These are phyloP conservation scores for Tetragonia tetragonoides DNA, from an alignment of 148 eudicot genomes.

Conservation along the genomic window DNA sequence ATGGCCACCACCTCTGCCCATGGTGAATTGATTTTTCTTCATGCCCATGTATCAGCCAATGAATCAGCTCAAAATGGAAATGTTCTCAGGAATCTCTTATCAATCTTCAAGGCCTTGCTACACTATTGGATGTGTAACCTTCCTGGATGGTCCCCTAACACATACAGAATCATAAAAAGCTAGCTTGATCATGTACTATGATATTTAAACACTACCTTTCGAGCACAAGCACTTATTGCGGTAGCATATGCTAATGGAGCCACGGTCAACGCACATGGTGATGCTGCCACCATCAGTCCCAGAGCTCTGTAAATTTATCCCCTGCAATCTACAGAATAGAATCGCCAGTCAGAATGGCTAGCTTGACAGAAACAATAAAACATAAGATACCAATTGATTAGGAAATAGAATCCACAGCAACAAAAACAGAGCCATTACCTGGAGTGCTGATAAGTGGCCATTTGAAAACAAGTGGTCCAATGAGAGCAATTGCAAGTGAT, in stretches of 20 bases:
- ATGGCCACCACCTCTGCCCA: no score
- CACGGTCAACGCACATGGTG: conserved; percentile 98
- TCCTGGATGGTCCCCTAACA: background rate
- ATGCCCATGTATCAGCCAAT: no score
- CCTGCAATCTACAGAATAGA: conserved; percentile 69
- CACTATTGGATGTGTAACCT: background rate
- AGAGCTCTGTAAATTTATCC: conserved; percentile 94
- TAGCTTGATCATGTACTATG: conserved; percentile 4
- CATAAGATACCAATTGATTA: background rate
- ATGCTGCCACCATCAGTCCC: conserved; percentile 98
- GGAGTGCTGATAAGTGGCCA: conserved; percentile 86
- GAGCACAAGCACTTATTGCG: conserved; percentile 94
- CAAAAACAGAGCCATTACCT: conserved; percentile 43
- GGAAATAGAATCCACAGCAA: conserved; percentile 1
- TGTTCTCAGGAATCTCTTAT: background rate
- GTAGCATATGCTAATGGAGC: conserved; percentile 95
- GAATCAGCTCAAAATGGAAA: no score
- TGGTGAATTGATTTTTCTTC: no score
- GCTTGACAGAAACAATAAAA: background rate
- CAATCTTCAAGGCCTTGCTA: background rate
- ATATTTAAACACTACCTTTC: conserved; percentile 50
- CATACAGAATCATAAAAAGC: background rate
- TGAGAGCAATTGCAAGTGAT: conserved; percentile 76
- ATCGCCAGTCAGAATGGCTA: conserved; percentile 2
- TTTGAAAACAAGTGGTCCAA: conserved; percentile 87